Base-by-base conservation (phyloP, 1,284 basidiomycete species). In the Athelia sp. region DNA sequence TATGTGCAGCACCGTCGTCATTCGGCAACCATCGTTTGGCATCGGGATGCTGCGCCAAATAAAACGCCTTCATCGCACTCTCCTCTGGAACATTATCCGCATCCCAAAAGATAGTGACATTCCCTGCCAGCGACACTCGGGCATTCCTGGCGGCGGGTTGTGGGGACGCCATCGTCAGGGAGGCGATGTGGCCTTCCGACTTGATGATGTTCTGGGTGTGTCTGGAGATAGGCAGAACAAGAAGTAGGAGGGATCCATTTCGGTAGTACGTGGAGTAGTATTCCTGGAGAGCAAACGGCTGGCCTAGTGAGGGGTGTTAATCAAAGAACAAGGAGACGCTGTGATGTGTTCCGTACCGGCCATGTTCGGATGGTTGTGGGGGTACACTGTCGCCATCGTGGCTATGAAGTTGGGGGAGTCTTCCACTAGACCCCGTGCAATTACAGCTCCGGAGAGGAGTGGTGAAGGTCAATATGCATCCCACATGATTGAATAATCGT, bases 171-270 rank as follows among this genome's bases (percentile, higher is more conserved):
- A 83, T 63, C 10, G 81, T 78, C 54, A 85, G 74, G 3, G 80
- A 79, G 15, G 79, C 81, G 17, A 69, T 56, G 49, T 74, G 72
- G 3, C 60, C 54, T 21, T 67, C 60, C 15, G 74, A 68, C 21
- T 64, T 63, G 6, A 79, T 58, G 49, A 86, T 74, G 61, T 86
- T 86, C 56, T 71, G 70, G 52, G 73, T 76, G 54, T 81, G 78
- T 24, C 75, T 73, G 17, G 81, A 82, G 57, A 84, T 82, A 14
- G 83, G 83, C 56, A 86, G 69, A 54, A 84, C 73, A 38, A 84
- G 67, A 45, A 85, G 72, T 0, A 79, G 74, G 46, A 86, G 67
- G 3, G 79, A 81, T n/a, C 81, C 79, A 55, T 82, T 77, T 11
- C 66, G 53, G 58, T 78, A 71, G 50, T 49, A 71, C 71, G 68